Evolutionary conservation across 1,139 yeast genomes (phyloP).

Genomic region (Blastobotrys niveus): DNA sequence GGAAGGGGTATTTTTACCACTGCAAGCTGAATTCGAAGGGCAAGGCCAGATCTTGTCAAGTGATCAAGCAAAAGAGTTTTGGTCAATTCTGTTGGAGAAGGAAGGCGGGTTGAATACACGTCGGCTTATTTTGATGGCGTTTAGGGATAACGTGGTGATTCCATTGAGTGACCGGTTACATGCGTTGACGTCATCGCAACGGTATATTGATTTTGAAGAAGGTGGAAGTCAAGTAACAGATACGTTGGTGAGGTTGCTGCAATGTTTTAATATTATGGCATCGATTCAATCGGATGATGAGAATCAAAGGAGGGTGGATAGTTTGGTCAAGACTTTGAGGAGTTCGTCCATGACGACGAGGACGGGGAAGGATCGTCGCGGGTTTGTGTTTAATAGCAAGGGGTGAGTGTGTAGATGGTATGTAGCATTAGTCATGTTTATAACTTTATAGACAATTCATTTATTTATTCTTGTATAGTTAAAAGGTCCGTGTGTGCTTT

Average conservation of each 20-base stretch:
- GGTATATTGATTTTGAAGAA: constrained; percentile 20
- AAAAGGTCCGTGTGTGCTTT: no score
- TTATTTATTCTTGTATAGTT: neutral
- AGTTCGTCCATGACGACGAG: constrained; percentile 30
- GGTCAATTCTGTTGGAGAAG: constrained; percentile 35
- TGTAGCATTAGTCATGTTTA: neutral
- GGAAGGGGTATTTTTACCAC: constrained; percentile 54
- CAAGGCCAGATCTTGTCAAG: constrained; percentile 33
- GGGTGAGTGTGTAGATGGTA: no score
- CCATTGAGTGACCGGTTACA: constrained; percentile 43
- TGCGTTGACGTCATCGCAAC: constrained; percentile 37
- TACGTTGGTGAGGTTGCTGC: constrained; percentile 41
- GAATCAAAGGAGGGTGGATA: constrained; percentile 49
- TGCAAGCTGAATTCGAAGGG: constrained; percentile 48
- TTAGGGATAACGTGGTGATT: constrained; percentile 34
- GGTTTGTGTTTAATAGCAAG: constrained; percentile 22
- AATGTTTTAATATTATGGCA: constrained; percentile 52
- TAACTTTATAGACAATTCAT: neutral
- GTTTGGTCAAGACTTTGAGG: constrained; percentile 31
- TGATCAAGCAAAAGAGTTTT: constrained; percentile 35
- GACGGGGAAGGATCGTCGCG: constrained; percentile 32
- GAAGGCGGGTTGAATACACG: constrained; percentile 33
- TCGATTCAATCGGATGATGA: constrained; percentile 48
- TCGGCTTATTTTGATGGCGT: constrained; percentile 31
- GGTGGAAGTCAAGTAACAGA: constrained; percentile 23